Base-by-base conservation (phyloP, 305 asterid species). In the Euphrasia arctica region DNA sequence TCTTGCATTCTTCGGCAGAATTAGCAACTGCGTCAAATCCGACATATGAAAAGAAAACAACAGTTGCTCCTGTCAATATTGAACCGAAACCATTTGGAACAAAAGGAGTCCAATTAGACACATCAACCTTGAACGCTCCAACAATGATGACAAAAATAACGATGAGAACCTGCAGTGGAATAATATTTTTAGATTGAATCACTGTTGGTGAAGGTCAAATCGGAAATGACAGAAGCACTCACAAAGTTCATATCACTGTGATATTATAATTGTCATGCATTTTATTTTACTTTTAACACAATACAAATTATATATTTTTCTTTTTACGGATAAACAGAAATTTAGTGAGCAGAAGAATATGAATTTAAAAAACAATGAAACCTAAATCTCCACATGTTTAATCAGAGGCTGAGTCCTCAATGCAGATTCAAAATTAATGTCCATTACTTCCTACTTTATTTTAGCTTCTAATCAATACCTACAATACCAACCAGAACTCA, bases 1-100 rank as follows among this genome's bases (percentile, higher is more conserved):
- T 89, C 81, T 82, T 89, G 65, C 88, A 82, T 75, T 89, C 97
- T 82, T 89, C 97, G 4, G 97, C 97, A 63, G 97, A 87, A 78
- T 87, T 89, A 62, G 97, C 97, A 66, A 89, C 97, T 28, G 94
- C 97, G 58, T 87, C 97, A 79, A 89, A 89, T 63, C 95, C 97
- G 69, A 90, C 95, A 68, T 90, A 90, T 15, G 97, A 88, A 75
- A 90, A 90, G 71, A 90, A 90, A 63, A 85, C 97, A 36, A 90
- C 90, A 15, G 95, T 87, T 72, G 95, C 89, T 76, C 94, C 95
- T 9, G 95, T 90, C 75, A 90, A 66, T 75, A 90, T 66, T 59
- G 84, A 72, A 61, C 76, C 70, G 47, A 64, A 61, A 55, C 95
- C 97, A 71, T 87, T 77, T 60, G 97, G 97, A 52, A 88, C 81